These are phyloP conservation scores for Ophiostoma pallidulum DNA, from an alignment of 2,329 filamentous ascomycete species.

Conservation along the genomic window DNA sequence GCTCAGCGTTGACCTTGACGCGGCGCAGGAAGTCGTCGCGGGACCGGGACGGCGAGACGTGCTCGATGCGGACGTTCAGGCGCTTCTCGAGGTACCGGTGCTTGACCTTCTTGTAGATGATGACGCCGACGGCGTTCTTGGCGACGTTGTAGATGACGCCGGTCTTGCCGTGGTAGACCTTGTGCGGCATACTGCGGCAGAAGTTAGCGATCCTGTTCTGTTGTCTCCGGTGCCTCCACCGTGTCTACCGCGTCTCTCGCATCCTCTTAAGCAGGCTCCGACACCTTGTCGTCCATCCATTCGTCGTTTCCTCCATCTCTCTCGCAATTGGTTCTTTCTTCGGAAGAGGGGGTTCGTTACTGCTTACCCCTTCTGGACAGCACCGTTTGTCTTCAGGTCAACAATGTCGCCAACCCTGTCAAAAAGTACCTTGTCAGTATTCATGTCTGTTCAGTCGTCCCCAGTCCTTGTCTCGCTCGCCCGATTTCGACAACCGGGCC, in stretches of 20 bases:
- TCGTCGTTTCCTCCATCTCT: neutral
- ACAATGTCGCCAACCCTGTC: slow-evolving; percentile 92
- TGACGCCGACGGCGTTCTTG: slow-evolving; percentile 94
- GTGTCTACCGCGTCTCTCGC: too few relatives aligned
- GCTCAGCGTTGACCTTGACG: slow-evolving; percentile 91
- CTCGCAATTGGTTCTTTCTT: neutral
- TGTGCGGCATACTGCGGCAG: slow-evolving; percentile 97
- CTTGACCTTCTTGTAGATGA: slow-evolving; percentile 99
- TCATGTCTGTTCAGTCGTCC: slow-evolving; percentile 12
- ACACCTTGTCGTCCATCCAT: neutral
- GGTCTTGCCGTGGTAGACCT: slow-evolving; percentile 99
- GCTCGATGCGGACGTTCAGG: slow-evolving; percentile 97
- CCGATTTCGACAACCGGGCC: too few relatives aligned
- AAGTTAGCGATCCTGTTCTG: too few relatives aligned
- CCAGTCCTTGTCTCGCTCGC: too few relatives aligned
- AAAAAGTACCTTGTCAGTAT: slow-evolving; percentile 11
- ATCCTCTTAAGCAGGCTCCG: too few relatives aligned
- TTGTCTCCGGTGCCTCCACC: too few relatives aligned
- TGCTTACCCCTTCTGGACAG: slow-evolving; percentile 91
- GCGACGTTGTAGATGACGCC: slow-evolving; percentile 98
- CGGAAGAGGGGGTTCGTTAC: too few relatives aligned
- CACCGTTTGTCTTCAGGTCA: slow-evolving; percentile 98
- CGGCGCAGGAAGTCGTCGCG: slow-evolving; percentile 93
- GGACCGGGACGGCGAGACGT: slow-evolving; percentile 88
- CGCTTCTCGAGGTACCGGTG: slow-evolving; percentile 99